phyloP scores from a whole-genome alignment of 2,329 filamentous ascomycete species.

The Hypoxylon rubiginosum region DNA sequence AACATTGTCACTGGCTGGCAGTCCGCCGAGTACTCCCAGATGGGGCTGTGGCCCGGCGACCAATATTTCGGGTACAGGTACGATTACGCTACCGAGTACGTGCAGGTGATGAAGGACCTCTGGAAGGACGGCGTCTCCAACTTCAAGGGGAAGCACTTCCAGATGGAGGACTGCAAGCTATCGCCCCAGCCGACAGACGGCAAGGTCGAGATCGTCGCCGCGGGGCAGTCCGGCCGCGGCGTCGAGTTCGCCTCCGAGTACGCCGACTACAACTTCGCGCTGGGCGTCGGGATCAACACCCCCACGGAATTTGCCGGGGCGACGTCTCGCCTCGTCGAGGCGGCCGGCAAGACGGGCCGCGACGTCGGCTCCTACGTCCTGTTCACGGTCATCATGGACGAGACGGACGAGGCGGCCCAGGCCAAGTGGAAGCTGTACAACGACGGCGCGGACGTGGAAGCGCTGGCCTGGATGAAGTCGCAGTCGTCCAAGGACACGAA shows the following conservation, averaged over 20 bases:
- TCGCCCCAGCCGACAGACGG: constrained; percentile 39
- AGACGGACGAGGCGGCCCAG: constrained; percentile 50
- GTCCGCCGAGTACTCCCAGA: constrained; percentile 52
- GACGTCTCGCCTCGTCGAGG: constrained; percentile 49
- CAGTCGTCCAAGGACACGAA: constrained; percentile 51
- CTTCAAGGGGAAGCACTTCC: constrained; percentile 53
- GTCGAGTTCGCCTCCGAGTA: constrained; percentile 52
- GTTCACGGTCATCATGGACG: constrained; percentile 53
- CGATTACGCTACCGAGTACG: constrained; percentile 53
- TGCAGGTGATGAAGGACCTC: constrained; percentile 52
- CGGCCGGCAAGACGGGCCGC: constrained; percentile 45
- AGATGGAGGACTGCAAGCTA: constrained; percentile 54
- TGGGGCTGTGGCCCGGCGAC: constrained; percentile 53
- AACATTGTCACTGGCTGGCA: constrained; percentile 55
- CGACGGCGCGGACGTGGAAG: constrained; percentile 51
- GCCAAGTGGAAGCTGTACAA: constrained; percentile 53
- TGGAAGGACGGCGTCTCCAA: constrained; percentile 51
- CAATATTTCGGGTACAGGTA: constrained; percentile 50
- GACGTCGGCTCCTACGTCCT: constrained; percentile 54
- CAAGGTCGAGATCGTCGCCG: constrained; percentile 51
- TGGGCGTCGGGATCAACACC: constrained; percentile 52
- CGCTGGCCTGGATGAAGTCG: constrained; percentile 51
- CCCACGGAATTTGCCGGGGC: constrained; percentile 46
- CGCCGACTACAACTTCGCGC: constrained; percentile 53
- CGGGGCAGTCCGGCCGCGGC: constrained; percentile 52